These are phyloP conservation scores for Ascochyta lentis DNA, from an alignment of 2,329 filamentous ascomycete species.

Conservation along the genomic window DNA sequence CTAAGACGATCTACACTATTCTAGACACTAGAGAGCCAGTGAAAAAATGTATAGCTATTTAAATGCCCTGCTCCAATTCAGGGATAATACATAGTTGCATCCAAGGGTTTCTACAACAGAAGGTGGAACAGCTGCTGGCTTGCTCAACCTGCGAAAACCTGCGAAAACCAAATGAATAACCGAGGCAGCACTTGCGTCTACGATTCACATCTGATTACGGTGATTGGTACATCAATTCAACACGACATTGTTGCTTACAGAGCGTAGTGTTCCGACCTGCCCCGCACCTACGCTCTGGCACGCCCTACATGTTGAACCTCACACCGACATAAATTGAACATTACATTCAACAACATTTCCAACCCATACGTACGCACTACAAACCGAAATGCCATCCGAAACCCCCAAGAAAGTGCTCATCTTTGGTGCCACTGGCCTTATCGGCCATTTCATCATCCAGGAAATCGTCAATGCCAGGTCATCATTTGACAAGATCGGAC, in stretches of 20 bases:
- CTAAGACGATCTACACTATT: too few species aligned
- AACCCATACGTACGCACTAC: background rate
- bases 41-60: too few species aligned
- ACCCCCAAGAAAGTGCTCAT: constrained; percentile 56
- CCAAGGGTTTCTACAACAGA: too few species aligned
- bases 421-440: constrained; percentile 61
- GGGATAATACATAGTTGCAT: too few species aligned
- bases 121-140: too few species aligned
- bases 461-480: constrained; percentile 56
- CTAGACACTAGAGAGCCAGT: too few species aligned
- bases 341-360: background rate
- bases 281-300: constrained; percentile 7
- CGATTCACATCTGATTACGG: background rate
- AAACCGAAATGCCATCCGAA: constrained; percentile 14
- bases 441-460: constrained; percentile 59
- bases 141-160: background rate
- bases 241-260: background rate
- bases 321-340: background rate
- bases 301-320: constrained; percentile 11
- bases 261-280: background rate
- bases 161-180: background rate
- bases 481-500: constrained; percentile 59
- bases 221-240: background rate
- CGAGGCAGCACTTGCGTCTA: background rate
- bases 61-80: too few species aligned